Conservation (phyloP, 345 rosid genomes). For the Stellera chamaejasme region DNA sequence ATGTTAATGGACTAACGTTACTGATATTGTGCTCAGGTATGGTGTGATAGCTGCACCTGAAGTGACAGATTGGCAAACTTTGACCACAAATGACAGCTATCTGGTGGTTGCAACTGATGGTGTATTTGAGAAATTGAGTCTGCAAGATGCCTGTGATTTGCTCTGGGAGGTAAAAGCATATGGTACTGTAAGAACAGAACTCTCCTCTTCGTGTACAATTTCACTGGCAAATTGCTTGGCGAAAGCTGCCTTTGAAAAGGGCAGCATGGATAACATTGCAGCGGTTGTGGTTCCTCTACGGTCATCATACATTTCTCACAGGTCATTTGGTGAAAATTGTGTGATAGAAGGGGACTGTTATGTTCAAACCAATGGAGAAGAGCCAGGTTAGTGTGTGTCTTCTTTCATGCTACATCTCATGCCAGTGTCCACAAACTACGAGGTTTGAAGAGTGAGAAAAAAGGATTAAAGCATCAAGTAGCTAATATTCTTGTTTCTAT, state of each 20-base stretch:
- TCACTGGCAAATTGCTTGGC: conserved; percentile 83
- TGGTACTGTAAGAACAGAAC: conserved; percentile 28
- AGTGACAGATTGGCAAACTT: conserved; percentile 74
- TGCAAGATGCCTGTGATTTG: conserved; percentile 78
- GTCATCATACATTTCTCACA: conserved; percentile 35
- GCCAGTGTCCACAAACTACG: neutral
- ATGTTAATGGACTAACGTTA: conserved; percentile 1
- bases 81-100: conserved; percentile 65
- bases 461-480: neutral
- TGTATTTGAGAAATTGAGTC: conserved; percentile 66
- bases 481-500: conserved; percentile 13
- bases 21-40: conserved; percentile 32
- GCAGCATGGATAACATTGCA: conserved; percentile 87
- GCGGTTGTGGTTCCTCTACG: conserved; percentile 69
- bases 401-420: conserved; percentile 12
- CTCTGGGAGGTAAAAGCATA: conserved; percentile 47
- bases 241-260: conserved; percentile 59
- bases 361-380: conserved; percentile 20
- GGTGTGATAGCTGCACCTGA: conserved; percentile 92
- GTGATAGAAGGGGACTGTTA: conserved; percentile 23
- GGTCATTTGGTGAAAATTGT: conserved; percentile 27
- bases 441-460: no score
- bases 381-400: neutral
- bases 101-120: conserved; percentile 97
- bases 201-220: conserved; percentile 54